Conservation (phyloP, 2,329 filamentous ascomycete species). For the Penicillium sp. region DNA sequence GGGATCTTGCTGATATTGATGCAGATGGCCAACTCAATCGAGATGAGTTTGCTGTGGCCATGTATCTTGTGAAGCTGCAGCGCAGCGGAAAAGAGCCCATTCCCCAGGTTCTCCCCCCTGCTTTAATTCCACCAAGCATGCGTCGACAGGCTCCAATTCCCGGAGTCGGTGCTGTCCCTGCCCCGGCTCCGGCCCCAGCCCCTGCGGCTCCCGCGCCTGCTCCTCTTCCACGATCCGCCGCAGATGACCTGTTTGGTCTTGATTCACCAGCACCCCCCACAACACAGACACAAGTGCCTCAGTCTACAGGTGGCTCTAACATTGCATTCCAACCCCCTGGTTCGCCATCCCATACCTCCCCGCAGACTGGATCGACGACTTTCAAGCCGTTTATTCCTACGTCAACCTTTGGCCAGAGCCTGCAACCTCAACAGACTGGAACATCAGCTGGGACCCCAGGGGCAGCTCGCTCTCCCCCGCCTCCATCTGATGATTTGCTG, state of each 20-base stretch:
- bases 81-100: conserved; percentile 72
- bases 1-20: conserved; percentile 94
- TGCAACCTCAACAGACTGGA: conserved; percentile 78
- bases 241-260: conserved; percentile 92
- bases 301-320: conserved; percentile 75
- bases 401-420: conserved; percentile 84
- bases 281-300: conserved; percentile 62
- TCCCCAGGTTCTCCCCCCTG: conserved; percentile 77
- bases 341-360: conserved; percentile 48
- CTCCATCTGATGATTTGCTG: conserved; percentile 79
- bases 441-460: conserved; percentile 48
- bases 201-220: conserved; percentile 45
- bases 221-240: conserved; percentile 70
- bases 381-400: conserved; percentile 94
- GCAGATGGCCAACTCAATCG: conserved; percentile 82
- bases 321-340: conserved; percentile 60
- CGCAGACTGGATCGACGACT: conserved; percentile 49
- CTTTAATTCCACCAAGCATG: conserved; percentile 84
- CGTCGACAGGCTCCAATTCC: conserved; percentile 56
- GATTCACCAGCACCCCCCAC: conserved; percentile 65
- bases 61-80: conserved; percentile 94
- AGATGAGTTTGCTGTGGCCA: conserved; percentile 95
- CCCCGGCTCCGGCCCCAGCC: conserved; percentile 49
- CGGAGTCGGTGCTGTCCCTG: conserved; percentile 39
- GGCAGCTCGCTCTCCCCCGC: conserved; percentile 47